These are phyloP conservation scores for Trichoderma erinaceum DNA, from an alignment of 495 filamentous ascomycete genomes.

Conservation along the genomic window DNA sequence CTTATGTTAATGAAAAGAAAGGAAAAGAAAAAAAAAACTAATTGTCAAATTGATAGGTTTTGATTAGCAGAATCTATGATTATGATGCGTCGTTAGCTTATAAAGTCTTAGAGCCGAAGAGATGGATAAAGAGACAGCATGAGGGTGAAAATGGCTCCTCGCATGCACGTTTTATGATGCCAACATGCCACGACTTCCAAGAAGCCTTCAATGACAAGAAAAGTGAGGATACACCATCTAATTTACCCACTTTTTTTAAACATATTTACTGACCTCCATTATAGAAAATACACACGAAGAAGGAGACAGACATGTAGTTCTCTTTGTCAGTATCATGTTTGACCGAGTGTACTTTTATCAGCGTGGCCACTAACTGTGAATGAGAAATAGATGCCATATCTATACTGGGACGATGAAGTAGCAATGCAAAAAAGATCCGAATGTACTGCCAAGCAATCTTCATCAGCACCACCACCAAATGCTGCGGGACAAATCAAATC, in stretches of 20 bases:
- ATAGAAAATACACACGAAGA: not conserved
- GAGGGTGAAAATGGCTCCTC: not conserved
- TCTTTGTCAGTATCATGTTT: not conserved
- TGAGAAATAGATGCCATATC: not conserved
- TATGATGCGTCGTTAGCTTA: not conserved
- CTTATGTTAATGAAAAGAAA: no score
- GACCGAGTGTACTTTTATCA: not conserved
- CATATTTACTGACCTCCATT: not conserved
- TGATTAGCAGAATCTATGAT: not conserved
- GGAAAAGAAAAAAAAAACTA: not conserved
- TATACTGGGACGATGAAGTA: not conserved
- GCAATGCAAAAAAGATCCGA: not conserved
- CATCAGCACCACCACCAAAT: no score
- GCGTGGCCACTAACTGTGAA: not conserved
- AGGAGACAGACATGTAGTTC: not conserved
- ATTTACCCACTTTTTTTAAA: not conserved
- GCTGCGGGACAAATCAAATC: no score
- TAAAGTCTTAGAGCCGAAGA: not conserved
- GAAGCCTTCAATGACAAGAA: not conserved
- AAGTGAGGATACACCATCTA: not conserved
- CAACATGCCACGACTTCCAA: not conserved
- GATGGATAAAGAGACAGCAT: not conserved
- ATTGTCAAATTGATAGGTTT: not conserved
- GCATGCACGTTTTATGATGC: not conserved
- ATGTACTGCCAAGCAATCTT: no score